A percentile compares a stretch with the other conserved stretches of the same genome.
Conservation (phyloP, 2,329 filamentous ascomycete genomes). For the Fusarium sp. region DNA sequence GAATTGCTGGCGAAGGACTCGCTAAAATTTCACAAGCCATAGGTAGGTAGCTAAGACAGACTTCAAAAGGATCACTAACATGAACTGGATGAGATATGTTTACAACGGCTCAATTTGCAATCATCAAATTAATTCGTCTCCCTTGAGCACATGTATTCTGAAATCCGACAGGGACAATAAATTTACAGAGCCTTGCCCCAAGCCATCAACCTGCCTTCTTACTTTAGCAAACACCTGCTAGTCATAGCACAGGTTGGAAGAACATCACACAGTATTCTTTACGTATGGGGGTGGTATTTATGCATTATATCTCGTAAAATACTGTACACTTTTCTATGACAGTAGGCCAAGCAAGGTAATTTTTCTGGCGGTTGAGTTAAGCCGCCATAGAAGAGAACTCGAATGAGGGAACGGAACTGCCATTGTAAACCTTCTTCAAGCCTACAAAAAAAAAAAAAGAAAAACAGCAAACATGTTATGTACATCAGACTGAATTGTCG, state of each 20-base stretch:
- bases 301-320: background rate
- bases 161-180: background rate
- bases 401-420: background rate
- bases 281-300: background rate
- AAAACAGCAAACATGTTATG: background rate
- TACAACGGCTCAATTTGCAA: background rate
- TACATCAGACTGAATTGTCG: background rate
- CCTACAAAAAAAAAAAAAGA: background rate
- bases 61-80: background rate
- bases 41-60: background rate
- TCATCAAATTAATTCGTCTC: background rate
- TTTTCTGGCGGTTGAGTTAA: background rate
- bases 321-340: background rate
- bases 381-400: background rate
- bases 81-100: background rate
- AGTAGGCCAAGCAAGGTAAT: background rate
- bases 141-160: background rate
- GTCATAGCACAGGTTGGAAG: background rate
- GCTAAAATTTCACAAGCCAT: background rate
- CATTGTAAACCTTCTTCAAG: accelerated
- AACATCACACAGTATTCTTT: background rate
- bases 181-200: background rate
- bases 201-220: background rate
- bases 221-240: background rate
- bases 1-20: background rate